Evolutionary conservation across 306 rosid species (phyloP).

Genomic region (Citrullus amarus): DNA sequence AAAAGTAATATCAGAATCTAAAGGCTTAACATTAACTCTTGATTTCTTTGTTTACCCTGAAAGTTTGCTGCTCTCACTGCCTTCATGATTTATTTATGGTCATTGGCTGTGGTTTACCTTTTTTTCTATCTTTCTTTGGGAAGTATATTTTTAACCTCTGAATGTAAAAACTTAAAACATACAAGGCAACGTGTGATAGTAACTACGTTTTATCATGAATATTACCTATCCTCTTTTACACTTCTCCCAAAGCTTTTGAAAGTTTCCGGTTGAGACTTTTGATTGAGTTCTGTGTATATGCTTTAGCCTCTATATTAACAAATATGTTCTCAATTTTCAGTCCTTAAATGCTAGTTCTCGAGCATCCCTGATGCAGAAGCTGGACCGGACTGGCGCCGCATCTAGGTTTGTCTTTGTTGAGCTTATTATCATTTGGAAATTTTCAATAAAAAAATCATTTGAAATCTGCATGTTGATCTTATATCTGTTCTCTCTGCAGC

Average conservation of each 20-base stretch:
- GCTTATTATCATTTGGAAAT: conserved; percentile 9
- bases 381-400: conserved; percentile 79
- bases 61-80: not conserved
- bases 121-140: not conserved
- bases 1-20: not conserved
- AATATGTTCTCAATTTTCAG: conserved; percentile 28
- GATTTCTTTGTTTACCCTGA: not conserved
- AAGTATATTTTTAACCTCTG: not conserved
- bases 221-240: not conserved
- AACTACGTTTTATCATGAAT: not conserved
- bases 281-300: not conserved
- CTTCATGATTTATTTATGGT: not conserved
- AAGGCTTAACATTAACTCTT: not conserved
- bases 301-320: not conserved
- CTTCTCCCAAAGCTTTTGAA: not conserved
- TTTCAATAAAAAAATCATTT: not conserved
- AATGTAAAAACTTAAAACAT: not conserved
- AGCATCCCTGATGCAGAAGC: conserved; percentile 87
- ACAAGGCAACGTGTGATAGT: not conserved
- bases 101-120: not conserved
- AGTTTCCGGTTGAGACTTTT: not conserved
- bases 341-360: conserved; percentile 75
- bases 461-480: conserved; percentile 9
- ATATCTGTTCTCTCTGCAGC: conserved; percentile 30
- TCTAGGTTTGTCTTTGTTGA: conserved; percentile 40